Evolutionary conservation across 805 yeast species (phyloP).

Genomic region (Zygotorulaspora chibaensis): DNA sequence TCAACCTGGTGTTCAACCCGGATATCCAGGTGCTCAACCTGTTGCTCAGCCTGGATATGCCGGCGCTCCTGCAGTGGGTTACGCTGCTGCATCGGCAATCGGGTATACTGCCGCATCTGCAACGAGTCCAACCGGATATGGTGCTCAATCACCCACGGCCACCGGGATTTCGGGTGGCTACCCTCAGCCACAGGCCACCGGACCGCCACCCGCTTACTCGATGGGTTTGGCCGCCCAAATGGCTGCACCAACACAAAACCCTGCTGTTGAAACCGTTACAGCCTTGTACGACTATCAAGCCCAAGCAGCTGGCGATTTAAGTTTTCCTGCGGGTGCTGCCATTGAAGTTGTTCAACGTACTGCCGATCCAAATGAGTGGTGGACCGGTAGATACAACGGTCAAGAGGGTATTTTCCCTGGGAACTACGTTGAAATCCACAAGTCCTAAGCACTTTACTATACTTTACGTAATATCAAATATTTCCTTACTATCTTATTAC

Average conservation of each 20-base stretch:
- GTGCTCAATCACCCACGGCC: conserved; percentile 5
- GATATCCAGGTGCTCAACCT: conserved; percentile 1
- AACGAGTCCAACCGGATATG: conserved; percentile 5
- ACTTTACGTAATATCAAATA: not conserved
- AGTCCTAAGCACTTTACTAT: conserved; percentile 8
- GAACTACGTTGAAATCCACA: conserved; percentile 79
- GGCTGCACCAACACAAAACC: conserved; percentile 29
- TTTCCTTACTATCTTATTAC: not conserved
- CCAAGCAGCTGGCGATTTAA: conserved; percentile 87
- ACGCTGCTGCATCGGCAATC: conserved; percentile 7
- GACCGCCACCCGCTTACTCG: conserved; percentile 17
- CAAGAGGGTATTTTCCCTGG: conserved; percentile 93
- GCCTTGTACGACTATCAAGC: conserved; percentile 90
- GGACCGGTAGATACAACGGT: conserved; percentile 89
- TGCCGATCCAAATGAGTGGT: conserved; percentile 89
- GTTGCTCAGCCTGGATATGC: not conserved
- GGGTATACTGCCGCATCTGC: conserved; percentile 3
- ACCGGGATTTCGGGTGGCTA: conserved; percentile 4
- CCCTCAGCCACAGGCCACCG: conserved; percentile 13
- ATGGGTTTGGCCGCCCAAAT: conserved; percentile 20
- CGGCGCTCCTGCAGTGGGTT: conserved; percentile 18
- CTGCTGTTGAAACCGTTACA: conserved; percentile 61
- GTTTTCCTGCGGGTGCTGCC: conserved; percentile 81
- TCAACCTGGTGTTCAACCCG: conserved; percentile 2
- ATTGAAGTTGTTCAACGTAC: conserved; percentile 82